These are phyloP conservation scores for Wickerhamiella bombiphila DNA, from an alignment of 805 yeast species.

Conservation along the genomic window DNA sequence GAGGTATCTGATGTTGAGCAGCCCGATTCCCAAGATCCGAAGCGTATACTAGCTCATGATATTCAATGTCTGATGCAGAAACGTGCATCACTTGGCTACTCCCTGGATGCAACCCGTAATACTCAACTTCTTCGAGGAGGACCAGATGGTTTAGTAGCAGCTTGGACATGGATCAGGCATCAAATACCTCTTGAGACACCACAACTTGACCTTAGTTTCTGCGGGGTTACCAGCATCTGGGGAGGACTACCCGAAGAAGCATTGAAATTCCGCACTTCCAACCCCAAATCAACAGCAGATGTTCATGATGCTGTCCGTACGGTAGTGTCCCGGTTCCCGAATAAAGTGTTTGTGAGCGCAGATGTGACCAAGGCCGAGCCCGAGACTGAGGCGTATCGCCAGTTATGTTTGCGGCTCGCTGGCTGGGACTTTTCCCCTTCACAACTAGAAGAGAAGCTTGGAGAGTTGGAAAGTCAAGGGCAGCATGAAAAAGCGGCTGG, in stretches of 20 bases:
- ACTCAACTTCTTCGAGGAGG: conserved; percentile 30
- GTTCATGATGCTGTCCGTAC: conserved; percentile 37
- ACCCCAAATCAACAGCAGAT: conserved; percentile 23
- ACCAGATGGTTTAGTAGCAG: conserved; percentile 41
- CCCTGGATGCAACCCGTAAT: conserved; percentile 50
- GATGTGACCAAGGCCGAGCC: conserved; percentile 22
- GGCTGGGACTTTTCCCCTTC: conserved; percentile 78
- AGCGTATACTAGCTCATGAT: conserved; percentile 47
- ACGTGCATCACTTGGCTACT: conserved; percentile 62
- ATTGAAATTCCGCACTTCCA: conserved; percentile 14
- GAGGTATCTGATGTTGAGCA: conserved; percentile 3
- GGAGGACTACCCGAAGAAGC: conserved; percentile 28
- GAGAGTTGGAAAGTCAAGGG: conserved; percentile 40
- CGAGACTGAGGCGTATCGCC: conserved; percentile 48
- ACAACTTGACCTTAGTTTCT: conserved; percentile 71
- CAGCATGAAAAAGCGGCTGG: conserved; percentile 86
- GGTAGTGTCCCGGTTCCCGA: conserved; percentile 34
- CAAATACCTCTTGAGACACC: conserved; percentile 50
- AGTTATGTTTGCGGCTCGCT: conserved; percentile 63
- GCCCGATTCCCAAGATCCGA: conserved; percentile 13
- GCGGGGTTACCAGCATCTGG: conserved; percentile 88
- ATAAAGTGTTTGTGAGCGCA: conserved; percentile 19
- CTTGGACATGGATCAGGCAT: conserved; percentile 84
- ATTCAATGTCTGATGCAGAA: conserved; percentile 56
- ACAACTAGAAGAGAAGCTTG: conserved; percentile 59